These are phyloP conservation scores for Brassica carinata DNA, from an alignment of 345 rosid genomes.

Conservation along the genomic window DNA sequence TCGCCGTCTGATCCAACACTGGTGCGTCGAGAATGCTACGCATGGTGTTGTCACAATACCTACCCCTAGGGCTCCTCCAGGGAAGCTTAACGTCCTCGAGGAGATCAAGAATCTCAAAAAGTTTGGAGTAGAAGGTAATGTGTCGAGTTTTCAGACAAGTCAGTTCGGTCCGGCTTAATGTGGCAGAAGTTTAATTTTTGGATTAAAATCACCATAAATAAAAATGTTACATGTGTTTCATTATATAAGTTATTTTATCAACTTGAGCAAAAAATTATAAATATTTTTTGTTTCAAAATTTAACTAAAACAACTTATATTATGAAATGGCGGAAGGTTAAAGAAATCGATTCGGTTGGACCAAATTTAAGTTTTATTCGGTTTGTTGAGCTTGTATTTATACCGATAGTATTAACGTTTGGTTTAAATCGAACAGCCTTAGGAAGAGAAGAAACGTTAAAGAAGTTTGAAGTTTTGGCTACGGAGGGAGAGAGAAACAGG, in stretches of 20 bases:
- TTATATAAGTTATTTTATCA: too few species aligned
- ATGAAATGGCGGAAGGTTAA: not conserved
- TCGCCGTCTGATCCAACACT: conserved; percentile 68
- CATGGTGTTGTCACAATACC: conserved; percentile 55
- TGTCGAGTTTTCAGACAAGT: not conserved
- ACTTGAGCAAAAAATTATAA: too few species aligned
- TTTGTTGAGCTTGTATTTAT: not conserved
- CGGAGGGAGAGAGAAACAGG: conserved; percentile 53
- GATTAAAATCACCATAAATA: not conserved
- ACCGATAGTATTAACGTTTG: not conserved
- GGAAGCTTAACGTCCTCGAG: conserved; percentile 38
- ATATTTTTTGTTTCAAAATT: too few species aligned
- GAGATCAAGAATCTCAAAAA: conserved; percentile 42
- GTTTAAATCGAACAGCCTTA: conserved; percentile 1
- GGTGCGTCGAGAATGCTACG: conserved; percentile 60
- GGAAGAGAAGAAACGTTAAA: conserved; percentile 38
- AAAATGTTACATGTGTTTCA: too few species aligned
- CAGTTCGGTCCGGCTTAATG: not conserved
- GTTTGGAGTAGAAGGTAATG: conserved; percentile 25
- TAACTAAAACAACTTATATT: not conserved
- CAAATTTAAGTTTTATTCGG: not conserved
- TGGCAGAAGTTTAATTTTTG: not conserved
- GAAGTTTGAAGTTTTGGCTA: conserved; percentile 50
- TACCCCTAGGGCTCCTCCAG: conserved; percentile 55
- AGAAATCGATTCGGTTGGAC: not conserved